Conservation (phyloP, 192 early-diverging fungal species). For the Cladochytrium replicatum region DNA sequence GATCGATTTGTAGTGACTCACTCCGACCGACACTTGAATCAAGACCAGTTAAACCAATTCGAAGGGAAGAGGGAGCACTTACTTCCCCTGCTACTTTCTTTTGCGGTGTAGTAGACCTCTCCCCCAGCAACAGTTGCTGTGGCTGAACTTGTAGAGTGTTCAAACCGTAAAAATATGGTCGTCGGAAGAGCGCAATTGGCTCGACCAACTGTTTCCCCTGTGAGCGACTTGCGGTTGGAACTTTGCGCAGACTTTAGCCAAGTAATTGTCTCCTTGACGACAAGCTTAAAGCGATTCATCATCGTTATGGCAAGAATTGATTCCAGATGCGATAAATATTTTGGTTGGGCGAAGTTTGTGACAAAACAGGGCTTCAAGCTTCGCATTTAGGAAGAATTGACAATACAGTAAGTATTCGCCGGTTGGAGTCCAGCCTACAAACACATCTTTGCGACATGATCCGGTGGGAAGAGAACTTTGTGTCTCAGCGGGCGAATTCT, state of each 20-base stretch:
- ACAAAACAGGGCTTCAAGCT: constrained; percentile 56
- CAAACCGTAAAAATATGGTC: constrained; percentile 71
- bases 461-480: no score
- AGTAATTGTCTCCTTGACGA: background rate
- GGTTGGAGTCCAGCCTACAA: no score
- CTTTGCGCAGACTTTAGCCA: no score
- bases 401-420: constrained; percentile 64
- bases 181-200: constrained; percentile 63
- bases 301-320: constrained; percentile 41
- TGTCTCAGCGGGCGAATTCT: no score
- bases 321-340: constrained; percentile 50
- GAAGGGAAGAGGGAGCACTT: constrained; percentile 12
- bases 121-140: constrained; percentile 32
- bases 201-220: constrained; percentile 42
- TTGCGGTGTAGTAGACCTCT: constrained; percentile 42
- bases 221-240: constrained; percentile 60
- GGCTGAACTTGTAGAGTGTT: constrained; percentile 62
- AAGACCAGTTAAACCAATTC: background rate
- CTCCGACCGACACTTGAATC: background rate
- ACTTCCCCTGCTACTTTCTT: constrained; percentile 85
- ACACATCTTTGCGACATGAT: no score
- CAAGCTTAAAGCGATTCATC: no score
- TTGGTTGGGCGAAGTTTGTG: constrained; percentile 39
- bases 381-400: constrained; percentile 56
- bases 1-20: constrained; percentile 1